Base-by-base conservation (phyloP, 2,329 filamentous ascomycete genomes). In the Emmonsia crescens region DNA sequence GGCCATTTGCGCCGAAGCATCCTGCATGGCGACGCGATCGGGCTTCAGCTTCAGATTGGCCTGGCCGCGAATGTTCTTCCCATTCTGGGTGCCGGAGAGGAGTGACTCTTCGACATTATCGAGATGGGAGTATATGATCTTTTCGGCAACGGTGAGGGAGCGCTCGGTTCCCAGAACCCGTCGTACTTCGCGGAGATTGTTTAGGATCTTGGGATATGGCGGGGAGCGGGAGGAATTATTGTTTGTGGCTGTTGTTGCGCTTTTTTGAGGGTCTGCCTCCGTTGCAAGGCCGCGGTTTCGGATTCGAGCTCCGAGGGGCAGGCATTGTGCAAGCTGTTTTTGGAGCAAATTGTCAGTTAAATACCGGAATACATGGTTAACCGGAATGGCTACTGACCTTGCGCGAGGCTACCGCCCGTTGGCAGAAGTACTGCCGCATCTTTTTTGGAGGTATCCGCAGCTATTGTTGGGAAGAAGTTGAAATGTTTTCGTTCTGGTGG, bases 1-100 rank as follows among this genome's bases (percentile, higher is more conserved):
- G 1, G 94, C 94, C 94, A 99, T 99, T 79, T 99, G 94, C 5
- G 94, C 94, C 36, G 91, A 96, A 16, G 94, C 94, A 80, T 99
- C 94, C 78, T 99, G 94, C 94, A 99, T 99, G 66, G 95, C 95
- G 68, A 97, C 94, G 60, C 94, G 85, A 75, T 99, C 94, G 27
- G 94, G 94, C 77, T 96, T 96, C 75, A 99, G 88, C 80, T 96
- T 96, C 77, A 99, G 82, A 74, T 96, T 97, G 58, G 91, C 92
- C 72, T 86, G 86, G 67, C 93, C 93, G 49, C 94, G 86, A 64
- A 99, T 88, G 70, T 88, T 83, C 59, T 84, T 84, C 67, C 92
- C 93, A 82, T 92, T 90, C 75, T 90, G 83, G 57, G 92, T 96
- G 71, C 86, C 85, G 60, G 84, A 85, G 64, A 96, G 81, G 60